Base-by-base conservation (phyloP, 2,329 filamentous ascomycete species). In the Fusarium euwallaceae region DNA sequence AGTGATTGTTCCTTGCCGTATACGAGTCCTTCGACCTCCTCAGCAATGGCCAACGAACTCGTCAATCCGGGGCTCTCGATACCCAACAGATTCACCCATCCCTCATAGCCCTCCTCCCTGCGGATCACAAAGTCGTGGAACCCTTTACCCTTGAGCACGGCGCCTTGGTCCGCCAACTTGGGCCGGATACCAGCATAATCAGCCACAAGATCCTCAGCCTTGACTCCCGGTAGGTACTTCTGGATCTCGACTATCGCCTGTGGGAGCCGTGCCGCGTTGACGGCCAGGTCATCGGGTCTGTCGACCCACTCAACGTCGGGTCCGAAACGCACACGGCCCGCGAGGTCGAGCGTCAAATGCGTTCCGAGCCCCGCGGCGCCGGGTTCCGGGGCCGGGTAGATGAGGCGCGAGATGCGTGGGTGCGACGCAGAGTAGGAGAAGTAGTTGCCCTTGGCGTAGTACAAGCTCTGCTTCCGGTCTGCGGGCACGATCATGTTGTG, bases 281-380 rank as follows among this genome's bases (percentile, higher is more conserved):
- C 92, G 2, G 87, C 86, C n/a, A 98, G 86, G 78, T 98, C 91
- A 10, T 84, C 83, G 0, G 95, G 91, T 1, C 87, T 85, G 59
- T 92, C 89, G 0, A 98, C 92, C 97, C 97, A 98, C 82, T 98
- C 95, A 16, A 98, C 93, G 80, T 99, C 97, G 0, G 97, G 97
- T 0, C 97, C 97, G 82, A 99, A 99, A 41, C 95, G 92, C 51
- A 98, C 88, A 1, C 94, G 90, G 0, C 96, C 95, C 0, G 87
- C 89, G 84, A 98, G 88, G 82, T 99, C 97, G 67, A 98, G 89
- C 1, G 97, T 99, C 20, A 99, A 87, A 83, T 99, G 97, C 0
- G 97, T 98, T 58, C 97, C 97, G 1, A 99, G 86, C 0, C 97
- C 96, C 61, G 91, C 95, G 24, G 92, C 90, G 2, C 95, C 95